phyloP scores from a whole-genome alignment of 345 rosid species.

The Camelina neglecta region DNA sequence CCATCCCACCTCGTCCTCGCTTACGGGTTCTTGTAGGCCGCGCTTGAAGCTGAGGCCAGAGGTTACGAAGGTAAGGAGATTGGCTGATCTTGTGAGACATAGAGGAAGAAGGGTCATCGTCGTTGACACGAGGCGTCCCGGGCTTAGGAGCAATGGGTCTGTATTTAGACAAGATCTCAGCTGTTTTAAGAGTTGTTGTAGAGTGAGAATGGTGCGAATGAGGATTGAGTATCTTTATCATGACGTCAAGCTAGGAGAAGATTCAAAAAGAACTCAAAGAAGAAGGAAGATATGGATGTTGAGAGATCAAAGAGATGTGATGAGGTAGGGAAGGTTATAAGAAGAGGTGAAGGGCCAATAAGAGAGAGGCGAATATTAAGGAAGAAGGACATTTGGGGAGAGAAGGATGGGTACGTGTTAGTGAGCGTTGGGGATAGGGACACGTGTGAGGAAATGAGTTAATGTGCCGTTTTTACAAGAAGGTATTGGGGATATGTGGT shows the following conservation, averaged over 20 bases:
- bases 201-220: slow-evolving; percentile 45
- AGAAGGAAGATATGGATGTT: slow-evolving; percentile 11
- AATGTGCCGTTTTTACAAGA: slow-evolving; percentile 46
- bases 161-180: slow-evolving; percentile 92
- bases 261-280: not conserved
- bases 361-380: slow-evolving; percentile 46
- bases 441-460: slow-evolving; percentile 57
- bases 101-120: slow-evolving; percentile 49
- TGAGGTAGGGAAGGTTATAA: slow-evolving; percentile 35
- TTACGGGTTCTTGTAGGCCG: slow-evolving; percentile 86
- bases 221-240: slow-evolving; percentile 72
- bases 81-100: slow-evolving; percentile 71
- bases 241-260: slow-evolving; percentile 25
- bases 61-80: slow-evolving; percentile 76
- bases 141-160: slow-evolving; percentile 97
- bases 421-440: slow-evolving; percentile 48
- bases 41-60: slow-evolving; percentile 90
- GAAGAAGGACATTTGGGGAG: slow-evolving; percentile 60
- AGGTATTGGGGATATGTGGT: slow-evolving; percentile 34
- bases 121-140: slow-evolving; percentile 43
- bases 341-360: slow-evolving; percentile 58
- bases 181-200: slow-evolving; percentile 64
- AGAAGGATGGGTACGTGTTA: slow-evolving; percentile 78
- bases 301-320: slow-evolving; percentile 30
- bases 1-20: slow-evolving; percentile 70